A percentile compares a stretch with the other conserved stretches of the same genome.
Conservation (phyloP, 768 basidiomycete species). For the Artomyces pyxidatus region DNA sequence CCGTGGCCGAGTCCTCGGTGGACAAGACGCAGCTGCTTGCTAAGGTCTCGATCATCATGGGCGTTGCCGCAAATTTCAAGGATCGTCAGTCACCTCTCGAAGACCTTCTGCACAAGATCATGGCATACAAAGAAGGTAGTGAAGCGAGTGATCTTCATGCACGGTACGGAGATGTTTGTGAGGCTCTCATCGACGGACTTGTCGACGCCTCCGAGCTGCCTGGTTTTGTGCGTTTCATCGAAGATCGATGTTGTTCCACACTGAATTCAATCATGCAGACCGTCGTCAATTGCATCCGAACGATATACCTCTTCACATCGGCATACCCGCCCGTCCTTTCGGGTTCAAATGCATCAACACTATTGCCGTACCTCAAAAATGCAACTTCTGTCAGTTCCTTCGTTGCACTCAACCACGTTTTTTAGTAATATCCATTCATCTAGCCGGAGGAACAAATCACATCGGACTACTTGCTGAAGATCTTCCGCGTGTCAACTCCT, state of each 20-base stretch:
- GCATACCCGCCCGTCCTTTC: slow-evolving; percentile 84
- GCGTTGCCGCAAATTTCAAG: slow-evolving; percentile 71
- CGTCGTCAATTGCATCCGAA: slow-evolving; percentile 75
- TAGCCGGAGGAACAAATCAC: slow-evolving; percentile 79
- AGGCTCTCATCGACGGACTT: slow-evolving; percentile 77
- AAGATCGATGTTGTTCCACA: background rate
- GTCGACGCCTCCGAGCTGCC: slow-evolving; percentile 80
- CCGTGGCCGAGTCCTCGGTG: slow-evolving; percentile 28
- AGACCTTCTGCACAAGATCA: slow-evolving; percentile 76
- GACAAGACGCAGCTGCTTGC: slow-evolving; percentile 49
- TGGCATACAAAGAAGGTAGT: slow-evolving; percentile 57
- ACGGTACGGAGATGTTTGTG: slow-evolving; percentile 77
- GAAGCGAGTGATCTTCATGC: slow-evolving; percentile 47
- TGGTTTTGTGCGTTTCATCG: slow-evolving; percentile 51
- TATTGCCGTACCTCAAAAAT: slow-evolving; percentile 87
- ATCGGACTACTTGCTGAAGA: slow-evolving; percentile 80
- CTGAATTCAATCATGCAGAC: slow-evolving; percentile 51
- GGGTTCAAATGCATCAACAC: slow-evolving; percentile 70
- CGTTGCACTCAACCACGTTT: background rate
- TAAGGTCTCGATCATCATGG: slow-evolving; percentile 80
- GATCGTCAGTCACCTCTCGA: slow-evolving; percentile 82
- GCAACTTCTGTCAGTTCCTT: slow-evolving; percentile 55
- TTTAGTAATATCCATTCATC: background rate
- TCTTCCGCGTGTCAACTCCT: slow-evolving; percentile 79
- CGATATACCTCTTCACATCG: slow-evolving; percentile 73